phyloP scores from a whole-genome alignment of 129 eudicot species.

The Chrysanthemum lavandulifolium region DNA sequence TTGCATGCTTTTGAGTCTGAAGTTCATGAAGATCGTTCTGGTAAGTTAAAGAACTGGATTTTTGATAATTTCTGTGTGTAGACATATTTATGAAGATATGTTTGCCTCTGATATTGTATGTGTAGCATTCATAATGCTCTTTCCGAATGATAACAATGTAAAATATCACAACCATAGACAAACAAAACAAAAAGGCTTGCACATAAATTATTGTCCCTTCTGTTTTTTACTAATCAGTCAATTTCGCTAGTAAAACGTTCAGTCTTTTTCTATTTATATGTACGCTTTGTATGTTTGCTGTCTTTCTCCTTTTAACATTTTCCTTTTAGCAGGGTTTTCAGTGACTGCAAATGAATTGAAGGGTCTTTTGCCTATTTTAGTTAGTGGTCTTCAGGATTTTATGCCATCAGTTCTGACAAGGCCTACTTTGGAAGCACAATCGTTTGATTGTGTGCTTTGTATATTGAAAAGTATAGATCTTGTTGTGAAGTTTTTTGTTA shows the following conservation, averaged over 20 bases:
- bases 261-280: neutral
- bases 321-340: slow-evolving; percentile 42
- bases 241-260: neutral
- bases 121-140: neutral
- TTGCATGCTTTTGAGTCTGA: slow-evolving; percentile 81
- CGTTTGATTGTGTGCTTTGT: slow-evolving; percentile 80
- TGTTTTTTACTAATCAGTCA: slow-evolving; percentile 2
- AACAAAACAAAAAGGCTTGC: neutral
- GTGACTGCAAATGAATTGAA: slow-evolving; percentile 48
- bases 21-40: slow-evolving; percentile 45
- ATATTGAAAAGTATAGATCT: slow-evolving; percentile 66
- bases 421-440: slow-evolving; percentile 58
- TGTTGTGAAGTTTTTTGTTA: slow-evolving; percentile 51
- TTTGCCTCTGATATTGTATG: neutral
- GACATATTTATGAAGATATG: slow-evolving; percentile 1
- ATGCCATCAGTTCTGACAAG: slow-evolving; percentile 43
- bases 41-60: slow-evolving; percentile 40
- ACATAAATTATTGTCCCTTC: neutral
- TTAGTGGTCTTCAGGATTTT: slow-evolving; percentile 71
- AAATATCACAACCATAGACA: neutral
- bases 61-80: neutral
- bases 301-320: neutral
- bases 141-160: neutral
- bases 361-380: slow-evolving; percentile 68
- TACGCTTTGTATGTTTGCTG: neutral